Base-by-base conservation (phyloP, 805 yeast genomes). In the Saturnispora halmiae region DNA sequence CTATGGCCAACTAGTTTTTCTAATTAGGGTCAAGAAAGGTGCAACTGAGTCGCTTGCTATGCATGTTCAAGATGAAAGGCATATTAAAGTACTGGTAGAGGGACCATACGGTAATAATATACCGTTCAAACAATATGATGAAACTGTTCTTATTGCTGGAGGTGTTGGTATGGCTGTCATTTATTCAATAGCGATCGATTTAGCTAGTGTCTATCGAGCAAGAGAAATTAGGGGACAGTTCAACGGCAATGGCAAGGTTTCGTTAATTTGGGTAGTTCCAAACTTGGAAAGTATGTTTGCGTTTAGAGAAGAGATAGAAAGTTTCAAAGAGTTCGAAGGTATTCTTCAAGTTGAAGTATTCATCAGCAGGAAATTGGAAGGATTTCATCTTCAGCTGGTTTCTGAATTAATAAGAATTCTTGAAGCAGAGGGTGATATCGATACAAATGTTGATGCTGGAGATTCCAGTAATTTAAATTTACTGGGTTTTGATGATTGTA, bases 111-210 rank as follows among this genome's bases (percentile, higher is more conserved):
- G 83, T 1, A 55, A 61, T 4, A 52, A 58, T 5, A 52, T 66
- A 2, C 78, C 77, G 1, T 69, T 73, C 43, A 64, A 64, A 35
- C 61, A 66, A 16, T 75, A 70, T 49, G 65, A 64, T 27, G 64
- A 66, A 35, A 69, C 71, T 2, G 57, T 76, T 6, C 65, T 76
- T 33, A 56, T 77, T 31, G 78, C 80, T 3, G 83, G 83, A 8
- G 84, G 83, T 5, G 73, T 74, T 46, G 84, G 84, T 9, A 67
- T 77, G 51, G 74, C 84, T 0, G 80, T 77, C 1, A 61, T 73
- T 8, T 61, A 70, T 31, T 63, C 75, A 3, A 66, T 73, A 42
- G 73, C 72, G 1, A 47, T 63, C 20, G 63, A 66, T 34, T 48
- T 72, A 25, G 63, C 62, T 0, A 54, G 53, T 37, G 56, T 57